phyloP scores from a whole-genome alignment of 805 yeast genomes.

The Maudiozyma barnettii region DNA sequence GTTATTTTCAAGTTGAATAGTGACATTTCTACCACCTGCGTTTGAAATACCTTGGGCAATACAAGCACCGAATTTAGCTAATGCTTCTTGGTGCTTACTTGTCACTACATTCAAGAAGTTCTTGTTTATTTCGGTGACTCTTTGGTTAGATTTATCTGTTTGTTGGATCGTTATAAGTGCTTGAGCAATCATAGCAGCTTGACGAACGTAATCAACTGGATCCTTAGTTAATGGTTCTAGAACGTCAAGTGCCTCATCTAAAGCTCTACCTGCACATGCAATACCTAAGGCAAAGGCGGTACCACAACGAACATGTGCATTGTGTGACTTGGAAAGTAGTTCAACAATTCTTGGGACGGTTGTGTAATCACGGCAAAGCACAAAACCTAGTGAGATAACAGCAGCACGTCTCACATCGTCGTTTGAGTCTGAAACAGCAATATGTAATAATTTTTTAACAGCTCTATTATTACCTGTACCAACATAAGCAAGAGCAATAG shows the following conservation, averaged over 20 bases:
- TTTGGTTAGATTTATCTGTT: slow-evolving; percentile 73
- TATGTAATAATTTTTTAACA: slow-evolving; percentile 74
- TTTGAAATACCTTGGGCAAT: slow-evolving; percentile 95
- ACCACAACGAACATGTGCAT: slow-evolving; percentile 97
- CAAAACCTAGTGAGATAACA: slow-evolving; percentile 83
- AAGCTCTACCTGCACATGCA: slow-evolving; percentile 91
- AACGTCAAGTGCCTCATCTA: slow-evolving; percentile 81
- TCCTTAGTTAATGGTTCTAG: slow-evolving; percentile 89
- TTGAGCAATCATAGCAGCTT: slow-evolving; percentile 89
- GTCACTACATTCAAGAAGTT: slow-evolving; percentile 65
- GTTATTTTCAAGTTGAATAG: slow-evolving; percentile 78
- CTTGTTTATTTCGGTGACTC: slow-evolving; percentile 68
- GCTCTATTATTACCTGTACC: slow-evolving; percentile 92
- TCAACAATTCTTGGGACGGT: slow-evolving; percentile 95
- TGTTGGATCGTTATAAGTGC: slow-evolving; percentile 86
- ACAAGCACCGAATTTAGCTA: slow-evolving; percentile 96
- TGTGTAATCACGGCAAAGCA: slow-evolving; percentile 79
- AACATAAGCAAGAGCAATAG: slow-evolving; percentile 90
- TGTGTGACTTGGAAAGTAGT: slow-evolving; percentile 84
- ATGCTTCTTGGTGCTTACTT: slow-evolving; percentile 89
- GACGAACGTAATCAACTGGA: slow-evolving; percentile 94
- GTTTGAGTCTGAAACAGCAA: slow-evolving; percentile 92
- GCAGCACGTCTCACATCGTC: slow-evolving; percentile 97
- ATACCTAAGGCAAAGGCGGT: slow-evolving; percentile 96
- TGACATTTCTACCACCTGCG: slow-evolving; percentile 98